Evolutionary conservation across 2,329 filamentous ascomycete genomes (phyloP).

Genomic region (Pestalotiopsis sp.): DNA sequence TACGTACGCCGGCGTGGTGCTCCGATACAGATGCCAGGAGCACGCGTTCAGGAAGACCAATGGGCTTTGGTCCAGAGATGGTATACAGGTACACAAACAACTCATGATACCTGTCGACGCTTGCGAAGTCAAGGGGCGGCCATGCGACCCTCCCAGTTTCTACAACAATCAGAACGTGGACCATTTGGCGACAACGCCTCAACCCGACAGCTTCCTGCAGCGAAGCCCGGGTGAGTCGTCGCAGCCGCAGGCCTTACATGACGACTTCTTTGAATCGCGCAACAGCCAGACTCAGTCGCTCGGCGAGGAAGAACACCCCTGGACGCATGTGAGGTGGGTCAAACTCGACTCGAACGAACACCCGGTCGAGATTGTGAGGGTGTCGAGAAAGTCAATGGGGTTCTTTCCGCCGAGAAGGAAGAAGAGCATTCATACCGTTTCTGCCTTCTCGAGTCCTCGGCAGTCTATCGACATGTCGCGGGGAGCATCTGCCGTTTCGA

Average conservation of each 20-base stretch:
- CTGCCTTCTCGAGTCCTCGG: constrained; percentile 68
- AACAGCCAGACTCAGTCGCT: constrained; percentile 34
- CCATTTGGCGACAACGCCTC: constrained; percentile 54
- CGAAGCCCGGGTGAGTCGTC: constrained; percentile 20
- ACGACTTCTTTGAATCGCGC: constrained; percentile 45
- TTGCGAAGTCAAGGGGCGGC: constrained; percentile 79
- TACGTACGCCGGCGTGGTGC: constrained; percentile 87
- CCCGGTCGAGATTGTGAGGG: constrained; percentile 82
- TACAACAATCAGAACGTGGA: constrained; percentile 45
- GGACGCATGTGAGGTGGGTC: constrained; percentile 91
- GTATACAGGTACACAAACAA: constrained; percentile 79
- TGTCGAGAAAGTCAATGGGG: constrained; percentile 78
- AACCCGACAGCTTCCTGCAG: constrained; percentile 31
- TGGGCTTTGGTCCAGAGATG: constrained; percentile 92
- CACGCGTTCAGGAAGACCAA: constrained; percentile 86
- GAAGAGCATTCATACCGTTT: constrained; percentile 74
- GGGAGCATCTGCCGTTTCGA: constrained; percentile 15
- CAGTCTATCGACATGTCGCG: constrained; percentile 63
- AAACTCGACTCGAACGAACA: constrained; percentile 69
- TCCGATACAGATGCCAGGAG: constrained; percentile 86
- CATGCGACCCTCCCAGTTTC: constrained; percentile 56
- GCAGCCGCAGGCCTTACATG: constrained; percentile 31
- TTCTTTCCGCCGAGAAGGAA: constrained; percentile 91
- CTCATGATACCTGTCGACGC: constrained; percentile 87
- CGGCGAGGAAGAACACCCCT: constrained; percentile 65